phyloP scores from a whole-genome alignment of 306 rosid species.

The Dalbergia oliveri region DNA sequence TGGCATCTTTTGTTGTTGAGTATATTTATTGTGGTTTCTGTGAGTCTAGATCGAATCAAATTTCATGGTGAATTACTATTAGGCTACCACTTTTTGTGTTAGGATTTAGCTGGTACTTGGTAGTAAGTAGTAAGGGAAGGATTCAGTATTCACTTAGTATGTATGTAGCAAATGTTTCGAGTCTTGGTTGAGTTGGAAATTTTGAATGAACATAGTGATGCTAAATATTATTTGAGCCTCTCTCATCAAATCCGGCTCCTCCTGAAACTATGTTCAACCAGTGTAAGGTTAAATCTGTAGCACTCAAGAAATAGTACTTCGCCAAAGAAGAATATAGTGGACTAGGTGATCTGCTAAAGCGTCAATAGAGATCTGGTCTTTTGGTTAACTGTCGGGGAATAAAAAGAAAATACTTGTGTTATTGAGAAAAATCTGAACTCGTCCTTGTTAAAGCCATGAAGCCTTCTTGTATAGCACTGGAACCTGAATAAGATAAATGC shows the following conservation, averaged over 20 bases:
- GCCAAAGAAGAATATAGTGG: background rate
- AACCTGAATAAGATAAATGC: background rate
- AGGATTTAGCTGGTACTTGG: background rate
- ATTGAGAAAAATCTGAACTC: conserved; percentile 6
- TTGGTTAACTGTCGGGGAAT: background rate
- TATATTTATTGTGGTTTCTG: conserved; percentile 7
- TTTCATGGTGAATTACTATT: background rate
- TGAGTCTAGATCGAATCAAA: conserved; percentile 3
- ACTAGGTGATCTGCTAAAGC: background rate
- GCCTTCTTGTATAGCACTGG: background rate
- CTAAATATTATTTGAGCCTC: conserved; percentile 20
- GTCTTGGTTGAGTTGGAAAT: conserved; percentile 6
- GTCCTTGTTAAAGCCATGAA: background rate
- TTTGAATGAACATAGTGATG: background rate
- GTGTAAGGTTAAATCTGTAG: conserved; percentile 7
- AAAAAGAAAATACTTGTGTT: background rate
- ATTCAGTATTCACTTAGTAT: background rate
- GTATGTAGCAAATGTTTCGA: background rate
- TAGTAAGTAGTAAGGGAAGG: conserved; percentile 2
- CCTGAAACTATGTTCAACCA: background rate
- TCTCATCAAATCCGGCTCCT: background rate
- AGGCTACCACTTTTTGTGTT: conserved; percentile 1
- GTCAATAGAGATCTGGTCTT: background rate
- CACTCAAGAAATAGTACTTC: background rate
- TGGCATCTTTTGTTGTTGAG: background rate